Base-by-base conservation (phyloP, 2,329 filamentous ascomycete genomes). In the Furcasterigmium sp. region DNA sequence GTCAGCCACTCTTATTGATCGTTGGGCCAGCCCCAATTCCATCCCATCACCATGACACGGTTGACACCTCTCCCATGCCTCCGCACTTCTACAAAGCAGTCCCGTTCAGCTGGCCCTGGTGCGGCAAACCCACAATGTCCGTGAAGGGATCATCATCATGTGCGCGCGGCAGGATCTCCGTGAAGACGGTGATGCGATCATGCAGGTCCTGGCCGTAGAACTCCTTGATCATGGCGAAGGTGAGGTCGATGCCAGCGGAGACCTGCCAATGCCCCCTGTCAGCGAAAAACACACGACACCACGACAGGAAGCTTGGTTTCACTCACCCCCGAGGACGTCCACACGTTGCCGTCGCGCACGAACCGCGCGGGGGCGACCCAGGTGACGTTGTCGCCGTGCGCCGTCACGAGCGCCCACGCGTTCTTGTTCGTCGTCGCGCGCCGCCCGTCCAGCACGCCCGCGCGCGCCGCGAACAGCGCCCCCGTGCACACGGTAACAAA, bases 401-500 rank as follows among this genome's bases (percentile, higher is more conserved):
- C 56, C 3, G 63, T 73, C 8, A 77, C 71, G 48, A 59, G 59
- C 8, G 61, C 58, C 67, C 75, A 85, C 0, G 70, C 67, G 8
- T 59, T 59, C 61, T 87, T 87, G 56, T 87, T 87, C 13, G 78
- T 83, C 3, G 84, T 87, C 4, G 81, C 84, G 14, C 69, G 63
- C 48, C 64, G 67, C 0, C 78, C 76, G 46, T 85, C 72, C 21
- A 87, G 56, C 2, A 85, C 57, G 0, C 82, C 82, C 0, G 80
- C 66, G 35, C 67, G 62, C 0, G 82, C 82, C 0, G 77, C 69
- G 5, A 85, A 59, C 3, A 73, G 72, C 4, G 77, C 69, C 0
- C 84, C 84, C 2, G 81, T 87, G 58, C 84, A 87, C 2, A 87
- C 71, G 0, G 80, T 83, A 36, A 87, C 65, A 9, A 84, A 53